Evolutionary conservation across 2,329 filamentous ascomycete genomes (phyloP), one percentile per base, ranked within the genome.

Genomic region (Ophiostoma sp.): DNA sequence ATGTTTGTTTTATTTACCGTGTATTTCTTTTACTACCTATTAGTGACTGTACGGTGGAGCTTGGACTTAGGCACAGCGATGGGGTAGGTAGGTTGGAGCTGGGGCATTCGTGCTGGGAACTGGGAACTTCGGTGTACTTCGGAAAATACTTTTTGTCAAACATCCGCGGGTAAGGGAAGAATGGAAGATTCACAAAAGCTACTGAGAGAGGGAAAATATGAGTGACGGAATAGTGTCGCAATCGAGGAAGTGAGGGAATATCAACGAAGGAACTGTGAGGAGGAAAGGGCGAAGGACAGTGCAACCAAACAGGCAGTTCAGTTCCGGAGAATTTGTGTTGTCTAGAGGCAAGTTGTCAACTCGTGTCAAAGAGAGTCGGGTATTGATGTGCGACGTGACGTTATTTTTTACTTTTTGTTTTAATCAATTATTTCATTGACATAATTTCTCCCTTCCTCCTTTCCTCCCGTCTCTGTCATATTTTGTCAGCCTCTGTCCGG

Each of bases 41-140:
- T 19, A 22, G 61, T 25, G 33, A 64, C 33, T 33, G 33, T 22
- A 25, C 2, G 59, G 59, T 42, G 59, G 59, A 64, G 59, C 59
- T 64, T 25, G 11, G 31, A 39, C 33, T 63, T 63, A 22, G 31
- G 57, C 57, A 39, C 33, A 33, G 11, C 3, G 57, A 63, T n/a
- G 57, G 57, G 57, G 57, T 11, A 61, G 28, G 19, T 52, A 52
- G 50, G 22, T 11, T 25, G 50, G 25, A 25, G 7, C 22, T 63
- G 31, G 57, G 19, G 33, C 55, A 31, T 28, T 28, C 22, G 55
- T 17, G 55, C 33, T 63, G 31, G 57, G 33, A 12, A 19, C 9
- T 22, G 15, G 55, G 55, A 59, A 59, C 28, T 61, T 55, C 39
- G 61, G 61, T 42, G 61, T 64, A 42, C 61, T 64, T 64, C 36